Conservation (phyloP, 2,329 filamentous ascomycete genomes). For the Calonectria pseudoturangicola region DNA sequence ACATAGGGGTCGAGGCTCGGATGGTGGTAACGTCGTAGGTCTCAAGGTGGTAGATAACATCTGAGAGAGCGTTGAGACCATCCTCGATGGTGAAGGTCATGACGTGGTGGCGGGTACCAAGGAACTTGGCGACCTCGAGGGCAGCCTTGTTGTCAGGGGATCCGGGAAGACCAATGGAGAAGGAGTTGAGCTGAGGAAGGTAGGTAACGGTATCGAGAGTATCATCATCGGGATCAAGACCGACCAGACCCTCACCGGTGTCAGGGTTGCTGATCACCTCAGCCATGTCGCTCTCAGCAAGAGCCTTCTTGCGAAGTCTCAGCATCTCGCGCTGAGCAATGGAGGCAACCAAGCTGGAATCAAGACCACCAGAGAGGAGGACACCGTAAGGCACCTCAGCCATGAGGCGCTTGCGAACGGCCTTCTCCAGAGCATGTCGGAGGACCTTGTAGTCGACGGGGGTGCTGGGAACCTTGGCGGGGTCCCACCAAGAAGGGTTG, state of each 20-base stretch:
- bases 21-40: constrained; percentile 99
- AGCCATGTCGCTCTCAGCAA: constrained; percentile 66
- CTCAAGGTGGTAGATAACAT: constrained; percentile 98
- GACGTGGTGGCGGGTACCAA: constrained; percentile 97
- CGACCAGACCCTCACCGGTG: constrained; percentile 84
- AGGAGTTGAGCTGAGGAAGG: constrained; percentile 96
- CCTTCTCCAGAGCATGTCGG: constrained; percentile 88
- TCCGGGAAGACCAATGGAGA: constrained; percentile 96
- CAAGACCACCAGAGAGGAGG: constrained; percentile 93
- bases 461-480: constrained; percentile 82
- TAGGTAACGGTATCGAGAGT: constrained; percentile 92
- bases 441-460: constrained; percentile 90
- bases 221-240: constrained; percentile 91
- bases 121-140: constrained; percentile 93
- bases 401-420: constrained; percentile 98
- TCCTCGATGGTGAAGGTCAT: constrained; percentile 99
- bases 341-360: constrained; percentile 95
- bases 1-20: constrained; percentile 98
- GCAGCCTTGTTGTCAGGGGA: constrained; percentile 95
- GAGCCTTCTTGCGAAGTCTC: constrained; percentile 80
- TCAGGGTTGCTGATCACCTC: constrained; percentile 69
- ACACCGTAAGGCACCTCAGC: constrained; percentile 99
- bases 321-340: constrained; percentile 96
- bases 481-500: constrained; percentile 94
- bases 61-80: constrained; percentile 94